Conservation (phyloP, 805 yeast genomes). For the Myxozyma vanderwaltii region DNA sequence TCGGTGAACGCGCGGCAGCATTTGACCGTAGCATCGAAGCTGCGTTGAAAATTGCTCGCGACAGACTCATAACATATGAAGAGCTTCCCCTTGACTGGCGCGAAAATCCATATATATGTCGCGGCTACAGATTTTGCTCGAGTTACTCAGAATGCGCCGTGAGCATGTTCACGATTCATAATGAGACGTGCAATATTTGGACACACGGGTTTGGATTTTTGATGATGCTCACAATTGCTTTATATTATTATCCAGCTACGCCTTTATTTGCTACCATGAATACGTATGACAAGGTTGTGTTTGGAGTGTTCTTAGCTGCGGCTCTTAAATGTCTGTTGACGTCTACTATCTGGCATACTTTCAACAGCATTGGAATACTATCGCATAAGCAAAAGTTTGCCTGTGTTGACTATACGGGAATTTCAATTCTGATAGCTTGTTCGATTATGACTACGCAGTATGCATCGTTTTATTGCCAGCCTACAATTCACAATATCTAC, state of each 20-base stretch:
- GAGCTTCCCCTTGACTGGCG: conserved; percentile 93
- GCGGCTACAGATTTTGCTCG: conserved; percentile 82
- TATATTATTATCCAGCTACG: conserved; percentile 66
- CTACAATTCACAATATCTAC: conserved; percentile 52
- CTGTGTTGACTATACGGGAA: conserved; percentile 94
- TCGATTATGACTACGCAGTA: conserved; percentile 86
- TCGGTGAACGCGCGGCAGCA: conserved; percentile 23
- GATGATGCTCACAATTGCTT: conserved; percentile 56
- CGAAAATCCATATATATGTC: conserved; percentile 80
- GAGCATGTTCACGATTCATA: conserved; percentile 68
- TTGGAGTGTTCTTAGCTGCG: conserved; percentile 67
- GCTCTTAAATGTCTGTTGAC: conserved; percentile 76
- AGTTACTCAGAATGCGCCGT: conserved; percentile 60
- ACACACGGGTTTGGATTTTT: conserved; percentile 76
- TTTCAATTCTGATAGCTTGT: conserved; percentile 84
- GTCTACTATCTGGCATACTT: conserved; percentile 90
- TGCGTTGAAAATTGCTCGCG: conserved; percentile 38
- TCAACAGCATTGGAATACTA: conserved; percentile 70
- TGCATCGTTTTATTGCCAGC: conserved; percentile 67
- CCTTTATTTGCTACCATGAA: conserved; percentile 49
- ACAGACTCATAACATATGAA: conserved; percentile 65
- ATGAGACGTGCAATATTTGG: conserved; percentile 94
- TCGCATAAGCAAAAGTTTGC: conserved; percentile 69
- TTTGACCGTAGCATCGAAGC: conserved; percentile 26
- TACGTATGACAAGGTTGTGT: conserved; percentile 51